Conservation (phyloP, 441 rosid genomes). For the Populus tomentosa region DNA sequence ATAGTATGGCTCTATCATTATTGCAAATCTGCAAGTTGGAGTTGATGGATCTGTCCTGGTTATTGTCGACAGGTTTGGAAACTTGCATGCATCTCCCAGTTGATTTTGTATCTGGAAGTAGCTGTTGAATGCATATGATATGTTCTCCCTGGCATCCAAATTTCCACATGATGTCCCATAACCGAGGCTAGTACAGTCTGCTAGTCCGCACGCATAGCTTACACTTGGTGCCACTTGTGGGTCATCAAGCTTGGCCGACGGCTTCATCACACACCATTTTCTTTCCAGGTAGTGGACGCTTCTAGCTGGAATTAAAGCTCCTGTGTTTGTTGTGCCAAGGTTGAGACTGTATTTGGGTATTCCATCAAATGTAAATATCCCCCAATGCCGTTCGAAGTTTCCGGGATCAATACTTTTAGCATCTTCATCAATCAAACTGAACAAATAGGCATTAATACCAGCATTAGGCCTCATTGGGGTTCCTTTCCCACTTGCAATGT, state of each 20-base stretch:
- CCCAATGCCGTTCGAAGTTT: conserved; percentile 98
- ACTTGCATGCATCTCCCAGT: conserved; percentile 67
- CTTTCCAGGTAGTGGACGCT: conserved; percentile 41
- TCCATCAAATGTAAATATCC: conserved; percentile 78
- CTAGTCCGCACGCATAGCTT: conserved; percentile 77
- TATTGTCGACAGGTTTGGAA: conserved; percentile 54
- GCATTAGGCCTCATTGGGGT: conserved; percentile 87
- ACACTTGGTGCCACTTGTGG: conserved; percentile 67
- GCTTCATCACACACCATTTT: conserved; percentile 86
- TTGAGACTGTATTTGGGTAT: conserved; percentile 64
- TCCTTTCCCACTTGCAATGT: conserved; percentile 75
- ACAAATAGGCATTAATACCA: conserved; percentile 60
- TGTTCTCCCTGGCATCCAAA: conserved; percentile 52
- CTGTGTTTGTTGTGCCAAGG: conserved; percentile 75
- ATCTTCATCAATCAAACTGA: conserved; percentile 92
- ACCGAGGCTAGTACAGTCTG: conserved; percentile 87
- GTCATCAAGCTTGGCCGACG: conserved; percentile 55
- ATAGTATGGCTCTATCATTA: conserved; percentile 72
- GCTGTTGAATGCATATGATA: conserved; percentile 88
- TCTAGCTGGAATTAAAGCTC: conserved; percentile 52
- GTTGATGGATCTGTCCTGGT: conserved; percentile 57
- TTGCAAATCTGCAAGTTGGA: conserved; percentile 54
- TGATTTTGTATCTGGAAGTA: conserved; percentile 80
- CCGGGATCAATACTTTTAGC: conserved; percentile 86
- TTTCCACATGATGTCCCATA: conserved; percentile 73